Evolutionary conservation across 129 eudicot genomes (phyloP).

Genomic region (Artemisia argyi): DNA sequence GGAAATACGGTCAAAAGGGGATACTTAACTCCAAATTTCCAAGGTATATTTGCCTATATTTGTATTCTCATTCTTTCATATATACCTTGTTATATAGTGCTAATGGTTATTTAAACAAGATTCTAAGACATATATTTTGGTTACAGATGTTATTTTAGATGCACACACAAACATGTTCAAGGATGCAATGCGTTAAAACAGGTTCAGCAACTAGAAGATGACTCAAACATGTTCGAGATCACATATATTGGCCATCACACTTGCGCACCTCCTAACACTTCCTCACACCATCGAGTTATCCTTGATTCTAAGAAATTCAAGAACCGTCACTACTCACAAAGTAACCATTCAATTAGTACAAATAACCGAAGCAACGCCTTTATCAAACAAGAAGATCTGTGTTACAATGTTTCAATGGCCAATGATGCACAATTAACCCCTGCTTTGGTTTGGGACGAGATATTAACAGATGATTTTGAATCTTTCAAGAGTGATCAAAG

Average conservation of each 20-base stretch:
- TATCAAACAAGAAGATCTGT: background rate
- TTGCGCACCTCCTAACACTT: slow-evolving; percentile 46
- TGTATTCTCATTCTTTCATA: background rate
- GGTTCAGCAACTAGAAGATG: slow-evolving; percentile 45
- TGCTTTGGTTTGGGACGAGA: slow-evolving; percentile 21
- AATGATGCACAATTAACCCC: background rate
- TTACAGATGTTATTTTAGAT: slow-evolving; percentile 58
- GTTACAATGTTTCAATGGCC: background rate
- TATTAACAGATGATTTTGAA: slow-evolving; percentile 2
- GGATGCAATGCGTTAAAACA: slow-evolving; percentile 60
- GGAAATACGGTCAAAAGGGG: slow-evolving; percentile 57
- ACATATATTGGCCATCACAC: slow-evolving; percentile 55
- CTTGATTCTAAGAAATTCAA: slow-evolving; percentile 8
- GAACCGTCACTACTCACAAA: background rate
- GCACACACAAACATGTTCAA: slow-evolving; percentile 53
- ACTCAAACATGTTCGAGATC: slow-evolving; percentile 33
- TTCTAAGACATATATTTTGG: background rate
- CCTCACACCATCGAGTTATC: slow-evolving; percentile 29
- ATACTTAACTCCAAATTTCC: slow-evolving; percentile 46
- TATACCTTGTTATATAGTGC: background rate
- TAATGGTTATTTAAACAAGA: background rate
- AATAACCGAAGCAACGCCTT: background rate
- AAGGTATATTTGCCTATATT: background rate
- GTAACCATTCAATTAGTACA: slow-evolving; percentile 1
- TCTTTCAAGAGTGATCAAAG: slow-evolving; percentile 4